phyloP scores from a whole-genome alignment of 345 rosid species.

The Acer campestre region DNA sequence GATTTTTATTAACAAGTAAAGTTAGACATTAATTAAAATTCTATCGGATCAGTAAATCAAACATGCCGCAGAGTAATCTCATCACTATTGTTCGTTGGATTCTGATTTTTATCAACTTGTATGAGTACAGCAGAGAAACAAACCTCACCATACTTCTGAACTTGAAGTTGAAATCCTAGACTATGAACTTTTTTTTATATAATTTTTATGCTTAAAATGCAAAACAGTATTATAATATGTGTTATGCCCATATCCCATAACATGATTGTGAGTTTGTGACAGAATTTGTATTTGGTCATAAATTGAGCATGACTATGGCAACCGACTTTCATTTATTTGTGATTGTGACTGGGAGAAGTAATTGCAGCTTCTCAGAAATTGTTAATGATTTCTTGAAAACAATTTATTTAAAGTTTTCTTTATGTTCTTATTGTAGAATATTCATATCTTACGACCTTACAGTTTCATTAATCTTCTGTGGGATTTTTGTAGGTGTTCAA shows the following conservation, averaged over 20 bases:
- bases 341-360: background rate
- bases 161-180: background rate
- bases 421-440: background rate
- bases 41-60: background rate
- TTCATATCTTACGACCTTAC: constrained; percentile 6
- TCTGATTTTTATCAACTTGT: background rate
- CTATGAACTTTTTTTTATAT: background rate
- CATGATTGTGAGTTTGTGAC: background rate
- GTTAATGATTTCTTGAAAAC: background rate
- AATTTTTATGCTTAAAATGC: too few relatives aligned
- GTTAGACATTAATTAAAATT: background rate
- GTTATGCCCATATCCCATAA: background rate
- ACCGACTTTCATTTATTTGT: background rate
- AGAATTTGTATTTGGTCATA: background rate
- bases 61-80: background rate
- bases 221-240: background rate
- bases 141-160: constrained; percentile 1
- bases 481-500: constrained; percentile 71
- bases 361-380: constrained; percentile 2
- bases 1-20: background rate
- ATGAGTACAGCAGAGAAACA: background rate
- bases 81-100: background rate
- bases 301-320: constrained; percentile 8
- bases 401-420: background rate
- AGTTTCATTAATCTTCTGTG: constrained; percentile 16